Evolutionary conservation across 192 early-diverging fungal genomes (phyloP).

Genomic region (Backusella westeae): DNA sequence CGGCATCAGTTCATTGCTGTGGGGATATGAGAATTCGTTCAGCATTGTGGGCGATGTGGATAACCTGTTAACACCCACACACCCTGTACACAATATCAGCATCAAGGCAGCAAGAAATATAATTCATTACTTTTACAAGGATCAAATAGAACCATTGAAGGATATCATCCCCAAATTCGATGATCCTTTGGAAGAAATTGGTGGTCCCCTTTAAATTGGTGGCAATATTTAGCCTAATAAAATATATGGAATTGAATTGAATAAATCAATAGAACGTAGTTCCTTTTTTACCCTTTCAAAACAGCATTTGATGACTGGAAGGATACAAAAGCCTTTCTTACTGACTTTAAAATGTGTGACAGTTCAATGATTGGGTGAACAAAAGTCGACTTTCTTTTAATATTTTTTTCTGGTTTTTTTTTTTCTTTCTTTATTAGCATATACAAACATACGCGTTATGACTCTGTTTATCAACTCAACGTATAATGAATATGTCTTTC

Average conservation of each 20-base stretch:
- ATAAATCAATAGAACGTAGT: too few relatives aligned
- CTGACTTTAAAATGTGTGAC: neutral
- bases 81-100: constrained; percentile 73
- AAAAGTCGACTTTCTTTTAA: neutral
- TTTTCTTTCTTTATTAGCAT: constrained; percentile 1
- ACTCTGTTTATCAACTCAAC: neutral
- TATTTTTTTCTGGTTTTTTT: neutral
- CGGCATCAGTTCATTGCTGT: constrained; percentile 40
- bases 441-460: neutral
- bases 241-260: too few relatives aligned
- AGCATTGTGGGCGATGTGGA: constrained; percentile 45
- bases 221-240: too few relatives aligned
- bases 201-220: neutral
- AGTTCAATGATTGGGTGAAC: neutral
- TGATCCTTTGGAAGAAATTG: constrained; percentile 10
- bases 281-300: too few relatives aligned
- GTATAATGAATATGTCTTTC: constrained; percentile 1
- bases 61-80: constrained; percentile 59
- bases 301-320: too few relatives aligned
- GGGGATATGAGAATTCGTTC: constrained; percentile 31
- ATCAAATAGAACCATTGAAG: constrained; percentile 16
- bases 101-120: constrained; percentile 45
- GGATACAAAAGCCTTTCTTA: too few relatives aligned
- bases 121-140: constrained; percentile 47
- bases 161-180: constrained; percentile 25